Conservation (phyloP, 2,329 filamentous ascomycete species). For the Fusarium sp. region DNA sequence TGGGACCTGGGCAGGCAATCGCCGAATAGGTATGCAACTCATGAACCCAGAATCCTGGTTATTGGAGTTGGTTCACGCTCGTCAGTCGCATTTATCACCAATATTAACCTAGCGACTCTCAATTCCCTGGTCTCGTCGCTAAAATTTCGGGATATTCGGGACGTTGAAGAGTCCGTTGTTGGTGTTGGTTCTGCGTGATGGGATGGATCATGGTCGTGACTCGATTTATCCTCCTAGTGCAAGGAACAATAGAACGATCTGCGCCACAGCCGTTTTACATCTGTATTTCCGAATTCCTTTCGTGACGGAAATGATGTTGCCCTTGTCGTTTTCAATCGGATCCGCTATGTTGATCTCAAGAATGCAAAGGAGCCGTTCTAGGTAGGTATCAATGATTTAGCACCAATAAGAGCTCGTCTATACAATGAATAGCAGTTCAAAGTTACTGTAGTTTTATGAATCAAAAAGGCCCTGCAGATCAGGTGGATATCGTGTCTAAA, state of each 20-base stretch:
- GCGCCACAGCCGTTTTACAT: constrained; percentile 21
- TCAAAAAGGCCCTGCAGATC: not conserved
- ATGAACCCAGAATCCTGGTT: constrained; percentile 14
- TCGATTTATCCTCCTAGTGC: not conserved
- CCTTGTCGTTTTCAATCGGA: not conserved
- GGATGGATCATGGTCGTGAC: not conserved
- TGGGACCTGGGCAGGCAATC: constrained; percentile 17
- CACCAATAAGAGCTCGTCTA: not conserved
- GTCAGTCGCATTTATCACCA: constrained; percentile 1
- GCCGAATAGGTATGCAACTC: constrained; percentile 18
- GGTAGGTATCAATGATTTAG: not conserved
- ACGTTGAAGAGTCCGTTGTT: not conserved
- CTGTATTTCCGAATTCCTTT: constrained; percentile 23
- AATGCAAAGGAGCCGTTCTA: constrained; percentile 3
- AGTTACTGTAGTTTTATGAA: not conserved
- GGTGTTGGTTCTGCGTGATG: not conserved
- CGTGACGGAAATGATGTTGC: not conserved
- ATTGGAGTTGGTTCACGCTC: constrained; percentile 1
- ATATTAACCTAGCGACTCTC: constrained; percentile 12
- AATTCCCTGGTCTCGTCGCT: constrained; percentile 5
- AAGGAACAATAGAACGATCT: constrained; percentile 17
- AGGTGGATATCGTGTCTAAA: not conserved
- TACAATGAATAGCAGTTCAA: not conserved
- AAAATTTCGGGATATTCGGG: not conserved
- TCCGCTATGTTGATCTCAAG: not conserved